Conservation (phyloP, 768 basidiomycete genomes). For the Tricholoma matsutake region DNA sequence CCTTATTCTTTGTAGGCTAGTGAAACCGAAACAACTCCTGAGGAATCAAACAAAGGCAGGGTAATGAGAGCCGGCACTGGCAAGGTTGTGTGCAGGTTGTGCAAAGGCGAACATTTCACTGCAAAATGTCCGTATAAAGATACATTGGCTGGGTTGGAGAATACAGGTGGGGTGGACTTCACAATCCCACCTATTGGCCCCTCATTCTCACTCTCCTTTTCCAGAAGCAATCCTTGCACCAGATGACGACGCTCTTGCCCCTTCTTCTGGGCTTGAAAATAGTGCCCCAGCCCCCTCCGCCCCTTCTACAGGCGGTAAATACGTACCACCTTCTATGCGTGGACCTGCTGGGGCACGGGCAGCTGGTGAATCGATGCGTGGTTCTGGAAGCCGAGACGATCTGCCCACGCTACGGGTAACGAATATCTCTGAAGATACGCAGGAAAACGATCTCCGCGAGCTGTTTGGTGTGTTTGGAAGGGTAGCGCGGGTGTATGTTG, state of each 20-base stretch:
- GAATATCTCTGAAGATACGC: slow-evolving; percentile 93
- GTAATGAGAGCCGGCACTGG: slow-evolving; percentile 75
- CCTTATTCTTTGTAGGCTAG: slow-evolving; percentile 36
- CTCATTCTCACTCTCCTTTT: background rate
- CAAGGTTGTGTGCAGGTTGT: slow-evolving; percentile 88
- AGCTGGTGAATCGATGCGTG: slow-evolving; percentile 76
- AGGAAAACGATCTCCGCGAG: slow-evolving; percentile 90
- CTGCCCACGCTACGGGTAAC: slow-evolving; percentile 96
- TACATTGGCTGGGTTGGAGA: slow-evolving; percentile 75
- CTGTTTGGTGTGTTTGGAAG: slow-evolving; percentile 85
- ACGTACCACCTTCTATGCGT: slow-evolving; percentile 93
- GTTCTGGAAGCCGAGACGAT: slow-evolving; percentile 72
- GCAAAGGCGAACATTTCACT: slow-evolving; percentile 97
- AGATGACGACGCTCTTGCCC: slow-evolving; percentile 34
- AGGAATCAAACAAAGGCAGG: slow-evolving; percentile 62
- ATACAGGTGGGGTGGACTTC: slow-evolving; percentile 38
- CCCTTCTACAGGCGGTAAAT: slow-evolving; percentile 65
- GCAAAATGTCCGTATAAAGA: slow-evolving; percentile 99
- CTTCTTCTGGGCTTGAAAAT: slow-evolving; percentile 26
- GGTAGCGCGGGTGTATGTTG: slow-evolving; percentile 89
- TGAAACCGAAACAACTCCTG: slow-evolving; percentile 66
- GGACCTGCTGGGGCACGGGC: slow-evolving; percentile 54
- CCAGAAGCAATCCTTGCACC: slow-evolving; percentile 32
- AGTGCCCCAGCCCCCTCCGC: slow-evolving; percentile 35
- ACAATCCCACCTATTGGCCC: slow-evolving; percentile 12